These are phyloP conservation scores for Drosera spatulata DNA, from an alignment of 179 eudicot species.

Conservation along the genomic window DNA sequence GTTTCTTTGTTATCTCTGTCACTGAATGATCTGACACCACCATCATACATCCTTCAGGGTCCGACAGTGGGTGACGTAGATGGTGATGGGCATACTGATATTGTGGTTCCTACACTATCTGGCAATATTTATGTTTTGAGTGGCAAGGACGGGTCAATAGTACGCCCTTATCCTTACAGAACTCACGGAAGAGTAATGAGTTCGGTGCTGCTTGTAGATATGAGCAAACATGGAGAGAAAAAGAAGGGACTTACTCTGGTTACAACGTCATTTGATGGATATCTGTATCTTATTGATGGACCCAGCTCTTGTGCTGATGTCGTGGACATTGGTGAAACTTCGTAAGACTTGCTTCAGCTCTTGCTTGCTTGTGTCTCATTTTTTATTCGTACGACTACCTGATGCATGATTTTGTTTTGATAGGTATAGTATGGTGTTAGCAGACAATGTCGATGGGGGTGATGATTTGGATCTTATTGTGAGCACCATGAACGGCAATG, in stretches of 20 bases:
- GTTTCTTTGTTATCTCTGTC: not conserved
- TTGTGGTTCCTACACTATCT: constrained; percentile 84
- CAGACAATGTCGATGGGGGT: constrained; percentile 96
- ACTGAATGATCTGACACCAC: constrained; percentile 3
- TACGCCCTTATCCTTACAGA: constrained; percentile 88
- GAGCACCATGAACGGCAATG: constrained; percentile 97
- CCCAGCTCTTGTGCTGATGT: constrained; percentile 97
- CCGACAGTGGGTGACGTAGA: constrained; percentile 90
- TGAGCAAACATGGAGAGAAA: constrained; percentile 71
- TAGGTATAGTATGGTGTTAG: constrained; percentile 99
- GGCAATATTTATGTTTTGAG: constrained; percentile 90
- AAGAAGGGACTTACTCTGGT: constrained; percentile 89
- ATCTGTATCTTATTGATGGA: constrained; percentile 92
- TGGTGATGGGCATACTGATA: constrained; percentile 94
- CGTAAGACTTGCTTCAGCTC: constrained; percentile 45
- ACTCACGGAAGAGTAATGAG: constrained; percentile 98
- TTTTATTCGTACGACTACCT: constrained; percentile 1
- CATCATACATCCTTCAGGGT: constrained; percentile 35
- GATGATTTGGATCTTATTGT: constrained; percentile 97
- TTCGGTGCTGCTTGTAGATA: constrained; percentile 87
- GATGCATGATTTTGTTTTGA: constrained; percentile 12
- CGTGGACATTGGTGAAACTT: constrained; percentile 96
- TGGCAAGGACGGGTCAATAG: constrained; percentile 77
- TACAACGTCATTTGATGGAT: constrained; percentile 94
- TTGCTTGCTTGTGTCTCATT: not conserved